Percentiles rank a stretch among this genome's conserved stretches.
Evolutionary conservation across 495 filamentous ascomycete genomes (phyloP).

Genomic region (Aspergillus asperescens): DNA sequence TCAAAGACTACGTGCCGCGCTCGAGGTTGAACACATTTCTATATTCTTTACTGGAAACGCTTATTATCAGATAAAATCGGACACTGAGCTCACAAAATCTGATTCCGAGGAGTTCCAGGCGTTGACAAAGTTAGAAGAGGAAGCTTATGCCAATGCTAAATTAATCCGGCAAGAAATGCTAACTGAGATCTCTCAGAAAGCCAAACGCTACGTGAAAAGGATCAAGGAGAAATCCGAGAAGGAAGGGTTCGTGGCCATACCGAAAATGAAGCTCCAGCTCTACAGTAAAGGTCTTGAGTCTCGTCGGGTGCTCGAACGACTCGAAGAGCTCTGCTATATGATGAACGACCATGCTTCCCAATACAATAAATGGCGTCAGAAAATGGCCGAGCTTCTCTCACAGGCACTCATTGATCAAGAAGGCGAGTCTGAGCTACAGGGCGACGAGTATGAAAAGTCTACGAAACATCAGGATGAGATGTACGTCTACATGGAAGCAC

Average conservation of each 20-base stretch:
- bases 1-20: slow-evolving; percentile 60
- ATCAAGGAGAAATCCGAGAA: slow-evolving; percentile 40
- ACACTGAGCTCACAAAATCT: slow-evolving; percentile 54
- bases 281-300: slow-evolving; percentile 58
- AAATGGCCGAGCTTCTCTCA: slow-evolving; percentile 62
- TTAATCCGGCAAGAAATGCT: slow-evolving; percentile 71
- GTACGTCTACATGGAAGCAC: slow-evolving; percentile 73
- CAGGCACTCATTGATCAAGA: slow-evolving; percentile 80
- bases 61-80: slow-evolving; percentile 73
- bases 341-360: slow-evolving; percentile 65
- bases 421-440: slow-evolving; percentile 61
- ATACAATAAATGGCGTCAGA: slow-evolving; percentile 67
- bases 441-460: slow-evolving; percentile 83
- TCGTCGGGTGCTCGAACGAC: slow-evolving; percentile 49
- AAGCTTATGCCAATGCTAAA: slow-evolving; percentile 72
- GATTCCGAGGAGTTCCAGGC: slow-evolving; percentile 59
- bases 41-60: slow-evolving; percentile 80
- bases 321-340: slow-evolving; percentile 48
- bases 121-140: slow-evolving; percentile 63
- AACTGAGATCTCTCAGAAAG: slow-evolving; percentile 45
- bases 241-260: slow-evolving; percentile 59
- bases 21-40: slow-evolving; percentile 78
- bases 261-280: slow-evolving; percentile 48
- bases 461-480: slow-evolving; percentile 81
- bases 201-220: slow-evolving; percentile 38